A percentile compares a stretch with the other conserved stretches of the same genome.
phyloP scores from a whole-genome alignment of 2,329 filamentous ascomycete genomes.

The Ceratocystis variospora region DNA sequence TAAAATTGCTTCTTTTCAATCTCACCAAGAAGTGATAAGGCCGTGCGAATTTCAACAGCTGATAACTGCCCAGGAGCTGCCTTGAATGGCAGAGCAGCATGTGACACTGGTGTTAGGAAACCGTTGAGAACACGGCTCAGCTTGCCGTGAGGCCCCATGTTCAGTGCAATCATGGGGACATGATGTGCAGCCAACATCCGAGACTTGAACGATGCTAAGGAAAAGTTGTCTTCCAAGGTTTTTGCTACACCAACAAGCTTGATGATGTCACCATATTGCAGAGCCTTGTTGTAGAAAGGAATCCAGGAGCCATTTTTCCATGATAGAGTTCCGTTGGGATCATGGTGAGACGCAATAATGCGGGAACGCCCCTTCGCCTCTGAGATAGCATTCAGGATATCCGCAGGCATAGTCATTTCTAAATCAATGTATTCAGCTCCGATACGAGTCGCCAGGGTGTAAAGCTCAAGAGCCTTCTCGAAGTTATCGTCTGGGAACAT shows the following conservation, averaged over 20 bases:
- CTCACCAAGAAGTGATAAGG: constrained; percentile 64
- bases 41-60: constrained; percentile 71
- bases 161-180: constrained; percentile 82
- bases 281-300: constrained; percentile 72
- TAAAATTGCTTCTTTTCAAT: constrained; percentile 65
- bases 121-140: constrained; percentile 79
- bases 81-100: constrained; percentile 77
- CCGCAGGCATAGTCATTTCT: constrained; percentile 71
- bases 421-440: constrained; percentile 88
- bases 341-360: constrained; percentile 93
- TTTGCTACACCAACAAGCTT: constrained; percentile 80
- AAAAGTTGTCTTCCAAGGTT: constrained; percentile 71
- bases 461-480: constrained; percentile 59
- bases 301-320: constrained; percentile 95
- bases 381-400: constrained; percentile 56
- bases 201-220: constrained; percentile 65
- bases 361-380: constrained; percentile 56
- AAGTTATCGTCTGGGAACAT: constrained; percentile 66
- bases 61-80: constrained; percentile 90
- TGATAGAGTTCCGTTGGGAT: constrained; percentile 61
- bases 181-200: constrained; percentile 60
- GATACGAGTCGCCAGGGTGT: constrained; percentile 63
- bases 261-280: constrained; percentile 84
- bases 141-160: constrained; percentile 83
- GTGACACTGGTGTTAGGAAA: constrained; percentile 90